Conservation (phyloP, 1,139 yeast species). For the Suhomyces wounanorum region DNA sequence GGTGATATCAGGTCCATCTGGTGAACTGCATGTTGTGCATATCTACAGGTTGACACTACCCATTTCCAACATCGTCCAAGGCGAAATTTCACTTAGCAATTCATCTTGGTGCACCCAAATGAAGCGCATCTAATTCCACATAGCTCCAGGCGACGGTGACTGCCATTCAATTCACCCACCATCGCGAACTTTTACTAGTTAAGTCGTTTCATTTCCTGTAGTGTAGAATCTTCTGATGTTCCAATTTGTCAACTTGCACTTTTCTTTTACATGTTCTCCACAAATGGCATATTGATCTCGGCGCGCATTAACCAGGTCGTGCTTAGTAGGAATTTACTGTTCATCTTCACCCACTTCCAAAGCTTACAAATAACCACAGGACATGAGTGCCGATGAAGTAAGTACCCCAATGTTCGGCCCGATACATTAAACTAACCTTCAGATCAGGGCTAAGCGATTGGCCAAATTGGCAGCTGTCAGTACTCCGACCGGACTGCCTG, state of each 20-base stretch:
- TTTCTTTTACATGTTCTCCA: not conserved
- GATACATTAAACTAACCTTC: constrained; percentile 10
- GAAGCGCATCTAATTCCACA: no score
- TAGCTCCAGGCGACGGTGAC: no score
- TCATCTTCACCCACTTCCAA: not conserved
- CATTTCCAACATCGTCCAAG: no score
- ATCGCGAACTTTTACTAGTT: no score
- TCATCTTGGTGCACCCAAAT: no score
- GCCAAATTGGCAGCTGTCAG: constrained; percentile 41
- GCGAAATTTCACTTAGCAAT: no score
- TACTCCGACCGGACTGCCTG: not conserved
- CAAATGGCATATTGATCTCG: not conserved
- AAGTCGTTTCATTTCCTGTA: no score
- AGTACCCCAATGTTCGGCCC: constrained; percentile 11
- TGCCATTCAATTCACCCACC: no score
- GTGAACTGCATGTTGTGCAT: no score
- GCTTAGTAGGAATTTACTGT: not conserved
- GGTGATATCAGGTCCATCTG: no score
- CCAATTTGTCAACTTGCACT: not conserved
- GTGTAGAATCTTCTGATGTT: no score
- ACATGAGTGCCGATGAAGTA: constrained; percentile 26
- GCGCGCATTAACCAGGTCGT: not conserved
- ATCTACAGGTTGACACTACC: no score
- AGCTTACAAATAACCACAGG: not conserved
- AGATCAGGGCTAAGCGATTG: constrained; percentile 58